Base-by-base conservation (phyloP, 306 rosid genomes). In the Inga laurina region DNA sequence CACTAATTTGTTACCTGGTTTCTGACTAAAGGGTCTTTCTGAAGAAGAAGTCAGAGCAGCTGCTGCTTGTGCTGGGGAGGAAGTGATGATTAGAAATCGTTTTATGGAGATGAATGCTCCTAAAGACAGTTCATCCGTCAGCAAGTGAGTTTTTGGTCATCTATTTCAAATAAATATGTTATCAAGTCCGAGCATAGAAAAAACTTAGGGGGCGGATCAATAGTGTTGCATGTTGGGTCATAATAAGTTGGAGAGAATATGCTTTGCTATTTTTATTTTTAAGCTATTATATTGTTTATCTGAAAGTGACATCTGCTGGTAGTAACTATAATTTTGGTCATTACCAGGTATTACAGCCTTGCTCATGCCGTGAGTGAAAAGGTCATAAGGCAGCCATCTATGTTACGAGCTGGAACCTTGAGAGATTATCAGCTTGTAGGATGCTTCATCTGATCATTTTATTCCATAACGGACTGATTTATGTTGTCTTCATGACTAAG, bases 351-450 rank as follows among this genome's bases (percentile, higher is more conserved):
- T 87, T 96, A 96, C 86, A 88, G 74, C 84, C 99, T 96, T 84
- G 99, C 99, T 39, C 99, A 96, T 87, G 99, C 99, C 76, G 99
- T 96, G 86, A 93, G 81, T 86, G 99, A 96, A 86, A 96, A 85
- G 84, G 95, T 96, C 81, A 49, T 61, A 16, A 87, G 97, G 84
- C 99, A 96, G 79, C 99, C 99, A 52, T 93, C 99, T 35, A 92
- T 92, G 97, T 87, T 96, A 85, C 89, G 99, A 73, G 89, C 94
- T 69, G 99, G 99, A 88, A 93, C 91, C 67, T 86, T 96, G 82
- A 92, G 99, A 92, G 99, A 96, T 85, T 96, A 96, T 96, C 99
- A 96, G 82, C 92, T 96, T 80, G 99, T 96, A 92, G 75, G 97
- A 86, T 89, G 48, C 89, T 59, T 16, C 48, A 64, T 65, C 87